A percentile compares a stretch with the other conserved stretches of the same genome.
These are phyloP conservation scores for Helotiales sp. DNA, from an alignment of 2,329 filamentous ascomycete species.

Conservation along the genomic window DNA sequence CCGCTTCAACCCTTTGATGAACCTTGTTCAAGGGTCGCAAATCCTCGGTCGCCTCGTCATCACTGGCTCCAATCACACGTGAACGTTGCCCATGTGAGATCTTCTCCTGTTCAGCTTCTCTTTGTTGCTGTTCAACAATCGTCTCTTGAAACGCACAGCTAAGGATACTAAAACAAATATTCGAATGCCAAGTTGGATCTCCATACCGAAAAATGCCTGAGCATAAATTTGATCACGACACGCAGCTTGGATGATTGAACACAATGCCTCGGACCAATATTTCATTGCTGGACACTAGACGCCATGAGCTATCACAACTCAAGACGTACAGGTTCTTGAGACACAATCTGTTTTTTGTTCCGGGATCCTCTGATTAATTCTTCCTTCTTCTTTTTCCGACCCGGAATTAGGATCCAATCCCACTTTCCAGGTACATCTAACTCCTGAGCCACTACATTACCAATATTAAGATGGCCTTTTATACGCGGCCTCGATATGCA, in stretches of 20 bases:
- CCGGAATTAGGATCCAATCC: neutral
- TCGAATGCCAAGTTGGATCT: neutral
- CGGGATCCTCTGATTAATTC: neutral
- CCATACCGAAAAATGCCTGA: neutral
- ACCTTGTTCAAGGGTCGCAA: neutral
- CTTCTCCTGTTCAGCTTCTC: neutral
- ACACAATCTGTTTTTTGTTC: neutral
- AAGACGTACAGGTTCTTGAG: neutral
- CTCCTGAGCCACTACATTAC: constrained; percentile 11
- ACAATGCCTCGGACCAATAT: neutral
- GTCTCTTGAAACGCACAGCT: neutral
- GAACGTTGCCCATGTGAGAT: neutral
- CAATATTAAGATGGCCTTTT: constrained; percentile 18
- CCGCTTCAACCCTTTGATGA: neutral
- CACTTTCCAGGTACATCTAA: neutral
- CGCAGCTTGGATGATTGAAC: neutral
- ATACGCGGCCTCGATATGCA: constrained; percentile 1
- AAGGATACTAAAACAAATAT: neutral
- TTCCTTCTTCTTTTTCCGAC: neutral
- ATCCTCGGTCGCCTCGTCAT: constrained; percentile 1
- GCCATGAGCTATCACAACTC: constrained; percentile 1
- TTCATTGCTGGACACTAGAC: neutral
- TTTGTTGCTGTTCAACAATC: neutral
- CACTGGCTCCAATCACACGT: neutral
- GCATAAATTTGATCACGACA: neutral